These are phyloP conservation scores for Fusarium floridanum DNA, from an alignment of 2,329 filamentous ascomycete genomes.

Conservation along the genomic window DNA sequence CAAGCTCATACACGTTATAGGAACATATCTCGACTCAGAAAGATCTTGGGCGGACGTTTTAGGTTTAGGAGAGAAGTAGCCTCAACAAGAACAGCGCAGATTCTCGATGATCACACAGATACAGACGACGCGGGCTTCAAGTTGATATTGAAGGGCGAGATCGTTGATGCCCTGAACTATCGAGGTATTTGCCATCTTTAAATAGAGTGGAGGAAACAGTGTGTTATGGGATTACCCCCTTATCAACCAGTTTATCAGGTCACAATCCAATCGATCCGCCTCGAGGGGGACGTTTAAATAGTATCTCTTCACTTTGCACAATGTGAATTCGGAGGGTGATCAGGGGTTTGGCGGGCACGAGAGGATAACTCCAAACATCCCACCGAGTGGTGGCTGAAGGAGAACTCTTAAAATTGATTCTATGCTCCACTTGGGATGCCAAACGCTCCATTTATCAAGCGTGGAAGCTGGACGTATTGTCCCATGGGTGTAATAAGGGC, in stretches of 20 bases:
- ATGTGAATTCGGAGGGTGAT: background rate
- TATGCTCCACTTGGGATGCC: background rate
- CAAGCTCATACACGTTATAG: background rate
- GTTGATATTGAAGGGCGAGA: background rate
- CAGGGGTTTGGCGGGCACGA: background rate
- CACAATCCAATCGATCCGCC: background rate
- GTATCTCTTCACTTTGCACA: background rate
- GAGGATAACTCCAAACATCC: background rate
- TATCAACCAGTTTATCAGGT: background rate
- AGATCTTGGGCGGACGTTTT: background rate
- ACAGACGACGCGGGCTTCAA: background rate
- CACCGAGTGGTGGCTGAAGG: background rate
- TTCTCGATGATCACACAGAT: too few species aligned
- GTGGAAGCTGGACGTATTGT: background rate
- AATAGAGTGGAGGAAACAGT: background rate
- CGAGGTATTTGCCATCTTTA: background rate
- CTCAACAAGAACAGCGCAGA: background rate
- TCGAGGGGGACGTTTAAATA: too few species aligned
- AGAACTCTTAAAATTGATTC: background rate
- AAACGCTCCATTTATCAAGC: background rate
- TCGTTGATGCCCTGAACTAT: background rate
- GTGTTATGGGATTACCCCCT: too few species aligned
- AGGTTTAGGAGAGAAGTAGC: background rate
- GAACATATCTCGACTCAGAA: background rate
- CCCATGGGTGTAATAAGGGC: background rate